Conservation (phyloP, 768 basidiomycete species). For the Amanita brunnescens region DNA sequence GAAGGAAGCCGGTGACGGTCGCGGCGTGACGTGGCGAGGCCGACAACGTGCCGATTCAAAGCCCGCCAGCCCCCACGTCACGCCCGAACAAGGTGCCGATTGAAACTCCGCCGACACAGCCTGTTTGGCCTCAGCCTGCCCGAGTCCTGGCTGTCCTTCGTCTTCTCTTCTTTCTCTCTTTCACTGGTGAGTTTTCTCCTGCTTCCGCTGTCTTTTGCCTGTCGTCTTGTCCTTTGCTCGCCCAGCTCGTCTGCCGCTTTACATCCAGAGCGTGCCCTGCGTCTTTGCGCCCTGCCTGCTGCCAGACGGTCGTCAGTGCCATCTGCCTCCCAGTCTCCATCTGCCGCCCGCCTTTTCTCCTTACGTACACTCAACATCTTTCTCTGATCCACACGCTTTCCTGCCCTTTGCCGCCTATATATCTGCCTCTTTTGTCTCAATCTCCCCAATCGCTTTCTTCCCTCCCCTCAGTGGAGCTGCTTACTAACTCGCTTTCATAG, state of each 20-base stretch:
- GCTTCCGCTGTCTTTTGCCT: no score
- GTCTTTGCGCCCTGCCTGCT: no score
- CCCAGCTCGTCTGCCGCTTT: neutral
- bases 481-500: constrained; percentile 14
- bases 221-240: neutral
- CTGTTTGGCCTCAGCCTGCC: constrained; percentile 25
- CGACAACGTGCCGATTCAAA: constrained; percentile 25
- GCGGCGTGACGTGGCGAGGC: neutral
- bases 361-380: constrained; percentile 25
- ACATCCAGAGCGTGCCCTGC: neutral
- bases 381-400: constrained; percentile 32
- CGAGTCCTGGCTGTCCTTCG: constrained; percentile 20
- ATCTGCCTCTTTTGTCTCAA: constrained; percentile 8
- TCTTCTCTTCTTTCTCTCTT: constrained; percentile 5
- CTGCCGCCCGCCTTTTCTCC: constrained; percentile 19
- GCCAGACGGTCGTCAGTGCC: no score
- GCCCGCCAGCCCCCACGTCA: constrained; percentile 48
- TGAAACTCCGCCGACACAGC: constrained; percentile 46
- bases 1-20: neutral
- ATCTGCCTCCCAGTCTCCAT: no score
- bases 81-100: constrained; percentile 13
- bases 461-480: constrained; percentile 10
- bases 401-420: constrained; percentile 15
- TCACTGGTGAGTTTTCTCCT: neutral
- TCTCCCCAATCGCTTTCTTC: constrained; percentile 8